These are phyloP conservation scores for Tetracladium setigerum DNA, from an alignment of 495 filamentous ascomycete species.

Conservation along the genomic window DNA sequence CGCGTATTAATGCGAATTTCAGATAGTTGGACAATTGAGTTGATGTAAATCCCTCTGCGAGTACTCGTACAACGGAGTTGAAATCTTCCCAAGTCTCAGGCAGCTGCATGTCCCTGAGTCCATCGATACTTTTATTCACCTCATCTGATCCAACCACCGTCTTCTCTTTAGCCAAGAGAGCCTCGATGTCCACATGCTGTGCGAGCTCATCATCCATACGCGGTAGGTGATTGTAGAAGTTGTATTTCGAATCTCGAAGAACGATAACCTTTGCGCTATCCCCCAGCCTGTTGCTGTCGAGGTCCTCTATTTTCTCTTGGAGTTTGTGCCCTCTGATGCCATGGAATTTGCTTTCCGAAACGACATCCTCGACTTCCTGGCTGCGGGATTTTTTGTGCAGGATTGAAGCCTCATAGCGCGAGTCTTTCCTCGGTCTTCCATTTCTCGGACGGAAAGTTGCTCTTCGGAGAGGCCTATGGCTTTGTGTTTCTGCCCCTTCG, in stretches of 20 bases:
- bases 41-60: slow-evolving; percentile 34
- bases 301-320: slow-evolving; percentile 3
- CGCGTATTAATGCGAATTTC: slow-evolving; percentile 1
- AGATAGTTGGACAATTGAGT: slow-evolving; percentile 35
- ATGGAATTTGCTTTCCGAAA: slow-evolving; percentile 2
- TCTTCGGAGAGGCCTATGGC: neutral
- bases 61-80: slow-evolving; percentile 25
- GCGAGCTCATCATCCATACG: neutral
- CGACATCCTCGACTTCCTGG: no score
- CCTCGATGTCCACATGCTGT: slow-evolving; percentile 23
- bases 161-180: slow-evolving; percentile 24
- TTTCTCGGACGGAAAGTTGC: slow-evolving; percentile 10
- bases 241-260: slow-evolving; percentile 29
- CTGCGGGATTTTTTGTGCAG: no score
- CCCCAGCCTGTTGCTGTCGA: slow-evolving; percentile 26
- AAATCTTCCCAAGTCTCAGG: slow-evolving; percentile 29
- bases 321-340: slow-evolving; percentile 7
- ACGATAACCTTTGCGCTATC: slow-evolving; percentile 33
- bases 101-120: slow-evolving; percentile 21
- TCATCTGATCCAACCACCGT: slow-evolving; percentile 20
- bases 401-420: no score
- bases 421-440: neutral
- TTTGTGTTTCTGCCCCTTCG: no score
- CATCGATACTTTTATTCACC: slow-evolving; percentile 33
- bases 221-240: slow-evolving; percentile 1